Base-by-base conservation (phyloP, 177 flowering plant genomes). In the Telopea speciosissima region DNA sequence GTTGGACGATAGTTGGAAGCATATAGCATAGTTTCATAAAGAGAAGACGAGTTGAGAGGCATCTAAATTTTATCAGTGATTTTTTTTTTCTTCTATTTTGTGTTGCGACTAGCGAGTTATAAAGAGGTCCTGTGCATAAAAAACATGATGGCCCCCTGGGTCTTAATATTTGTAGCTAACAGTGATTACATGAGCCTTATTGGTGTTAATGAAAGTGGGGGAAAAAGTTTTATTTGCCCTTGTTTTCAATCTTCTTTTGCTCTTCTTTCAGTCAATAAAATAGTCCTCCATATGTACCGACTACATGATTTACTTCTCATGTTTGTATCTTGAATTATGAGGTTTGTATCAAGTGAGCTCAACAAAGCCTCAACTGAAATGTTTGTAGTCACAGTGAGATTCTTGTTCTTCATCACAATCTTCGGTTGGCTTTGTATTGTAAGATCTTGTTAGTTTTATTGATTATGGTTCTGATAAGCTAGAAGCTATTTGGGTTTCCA, bases 111-210 rank as follows among this genome's bases (percentile, higher is more conserved):
- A n/a, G n/a, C n/a, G 23, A 58, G 24, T 58, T 58, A 36, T 40
- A 42, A 62, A 24, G 58, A 62, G 52, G 23, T 62, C 54, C 54
- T 69, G 72, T 69, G 72, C 65, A 70, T 70, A 70, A 56, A 70
- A 28, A 68, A 69, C 25, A 16, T 70, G 63, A 62, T 44, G 59
- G 67, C 56, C 36, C 24, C 59, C 45, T 31, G 60, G 72, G 60
- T 70, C 72, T 26, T 36, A 70, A 6, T 70, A 25, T 36, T 8
- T 70, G 72, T 70, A 70, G 60, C 67, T 42, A 28, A 62, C 60
- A 44, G 26, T 22, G 31, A 17, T 17, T 28, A 63, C 14, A 63
- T 63, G 23, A 45, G 7, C 36, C 67, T 0, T 33, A 16, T 31
- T 8, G n/a, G 21, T 36, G 45, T 16, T 6, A n/a, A 63, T 14